A percentile compares a stretch with the other conserved stretches of the same genome.
These are phyloP conservation scores for Lentinus polychrous DNA, from an alignment of 1,284 basidiomycete genomes.

Conservation along the genomic window DNA sequence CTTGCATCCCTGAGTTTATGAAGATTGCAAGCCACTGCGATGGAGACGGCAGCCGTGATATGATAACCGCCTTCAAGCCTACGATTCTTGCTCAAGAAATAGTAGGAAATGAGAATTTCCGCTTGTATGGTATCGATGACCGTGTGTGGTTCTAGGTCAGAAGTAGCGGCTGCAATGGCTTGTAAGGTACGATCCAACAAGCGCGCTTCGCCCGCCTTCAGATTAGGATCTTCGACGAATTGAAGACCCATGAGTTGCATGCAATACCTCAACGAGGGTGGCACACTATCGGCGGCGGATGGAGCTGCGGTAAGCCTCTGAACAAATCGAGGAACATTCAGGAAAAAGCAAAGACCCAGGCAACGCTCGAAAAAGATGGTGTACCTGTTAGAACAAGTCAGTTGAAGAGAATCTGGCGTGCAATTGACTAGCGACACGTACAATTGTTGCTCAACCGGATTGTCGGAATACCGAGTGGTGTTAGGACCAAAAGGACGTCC, in stretches of 20 bases:
- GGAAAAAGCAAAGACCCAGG: constrained; percentile 34
- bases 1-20: constrained; percentile 27
- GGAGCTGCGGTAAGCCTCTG: constrained; percentile 16
- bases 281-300: constrained; percentile 16
- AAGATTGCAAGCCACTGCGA: constrained; percentile 31
- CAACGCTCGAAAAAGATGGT: constrained; percentile 29
- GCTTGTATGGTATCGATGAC: constrained; percentile 38
- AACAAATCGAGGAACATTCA: constrained; percentile 31
- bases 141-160: constrained; percentile 26
- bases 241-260: constrained; percentile 22
- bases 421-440: neutral
- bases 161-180: constrained; percentile 25
- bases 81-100: constrained; percentile 34
- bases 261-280: constrained; percentile 19
- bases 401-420: neutral
- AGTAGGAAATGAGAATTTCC: constrained; percentile 38
- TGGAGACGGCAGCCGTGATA: constrained; percentile 34
- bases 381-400: constrained; percentile 19
- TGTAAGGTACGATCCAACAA: constrained; percentile 26
- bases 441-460: neutral
- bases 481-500: neutral
- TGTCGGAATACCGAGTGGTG: neutral
- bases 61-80: constrained; percentile 38
- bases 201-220: constrained; percentile 17
- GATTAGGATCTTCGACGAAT: constrained; percentile 16